These are phyloP conservation scores for Xylariaceae sp. DNA, from an alignment of 2,329 filamentous ascomycete genomes.

Conservation along the genomic window DNA sequence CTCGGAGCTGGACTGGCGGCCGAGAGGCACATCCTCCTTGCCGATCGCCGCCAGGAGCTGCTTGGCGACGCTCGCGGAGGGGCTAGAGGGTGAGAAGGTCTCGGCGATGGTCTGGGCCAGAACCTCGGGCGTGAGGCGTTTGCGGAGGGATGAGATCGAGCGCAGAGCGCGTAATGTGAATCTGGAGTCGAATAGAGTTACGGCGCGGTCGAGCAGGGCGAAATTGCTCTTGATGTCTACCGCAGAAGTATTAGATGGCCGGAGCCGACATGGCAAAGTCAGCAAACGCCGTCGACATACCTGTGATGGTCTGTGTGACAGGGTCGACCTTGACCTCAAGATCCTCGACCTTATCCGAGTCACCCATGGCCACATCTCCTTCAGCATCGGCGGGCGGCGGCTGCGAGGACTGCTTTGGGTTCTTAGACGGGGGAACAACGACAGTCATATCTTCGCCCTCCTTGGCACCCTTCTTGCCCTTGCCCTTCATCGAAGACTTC, in stretches of 20 bases:
- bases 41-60: constrained; percentile 64
- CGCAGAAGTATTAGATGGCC: constrained; percentile 5
- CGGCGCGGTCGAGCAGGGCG: constrained; percentile 80
- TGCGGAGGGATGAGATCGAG: constrained; percentile 92
- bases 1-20: constrained; percentile 48
- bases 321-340: constrained; percentile 53
- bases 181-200: constrained; percentile 86
- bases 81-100: constrained; percentile 58
- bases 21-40: constrained; percentile 57
- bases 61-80: constrained; percentile 59
- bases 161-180: constrained; percentile 91
- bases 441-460: constrained; percentile 76
- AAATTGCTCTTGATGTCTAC: constrained; percentile 95
- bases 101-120: constrained; percentile 74
- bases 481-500: constrained; percentile 51
- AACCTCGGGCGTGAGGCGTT: constrained; percentile 76
- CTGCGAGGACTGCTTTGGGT: constrained; percentile 48
- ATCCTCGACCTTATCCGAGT: constrained; percentile 41
- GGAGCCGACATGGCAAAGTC: not conserved
- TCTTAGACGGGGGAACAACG: constrained; percentile 67
- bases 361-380: constrained; percentile 66
- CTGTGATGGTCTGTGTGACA: constrained; percentile 50
- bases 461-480: constrained; percentile 55
- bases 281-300: constrained; percentile 29
- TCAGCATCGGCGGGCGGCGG: constrained; percentile 53